phyloP scores from a whole-genome alignment of 2,329 filamentous ascomycete species.

The Rasamsonia emersonii region DNA sequence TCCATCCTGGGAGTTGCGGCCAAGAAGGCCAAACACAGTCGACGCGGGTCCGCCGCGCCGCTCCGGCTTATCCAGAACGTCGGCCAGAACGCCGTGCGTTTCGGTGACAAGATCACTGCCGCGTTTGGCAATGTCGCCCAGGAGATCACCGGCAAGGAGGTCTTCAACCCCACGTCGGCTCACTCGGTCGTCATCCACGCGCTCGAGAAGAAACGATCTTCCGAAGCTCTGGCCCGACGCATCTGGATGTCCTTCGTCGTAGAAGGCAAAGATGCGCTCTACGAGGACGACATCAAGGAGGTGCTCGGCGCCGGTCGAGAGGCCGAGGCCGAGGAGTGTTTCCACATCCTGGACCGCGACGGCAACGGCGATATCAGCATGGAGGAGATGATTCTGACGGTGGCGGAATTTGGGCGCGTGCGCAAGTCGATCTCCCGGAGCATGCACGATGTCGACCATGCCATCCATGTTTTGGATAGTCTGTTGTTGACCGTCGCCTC shows the following conservation, averaged over 20 bases:
- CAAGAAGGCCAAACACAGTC: conserved; percentile 43
- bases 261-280: conserved; percentile 74
- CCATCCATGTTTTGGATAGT: conserved; percentile 81
- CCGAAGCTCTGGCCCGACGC: conserved; percentile 85
- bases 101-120: conserved; percentile 89
- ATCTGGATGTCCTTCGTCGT: conserved; percentile 98
- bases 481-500: conserved; percentile 74
- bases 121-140: conserved; percentile 88
- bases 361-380: conserved; percentile 89
- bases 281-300: conserved; percentile 72
- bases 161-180: conserved; percentile 85
- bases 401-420: conserved; percentile 74
- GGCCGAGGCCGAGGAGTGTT: conserved; percentile 77
- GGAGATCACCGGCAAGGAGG: conserved; percentile 89
- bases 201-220: conserved; percentile 71
- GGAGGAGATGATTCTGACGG: conserved; percentile 87
- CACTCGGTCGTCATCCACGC: conserved; percentile 86
- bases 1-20: conserved; percentile 59
- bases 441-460: conserved; percentile 96
- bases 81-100: conserved; percentile 63
- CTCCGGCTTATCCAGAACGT: conserved; percentile 68
- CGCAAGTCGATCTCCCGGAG: conserved; percentile 82
- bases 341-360: conserved; percentile 72
- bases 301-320: conserved; percentile 70
- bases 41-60: conserved; percentile 61